A percentile compares a stretch with the other conserved stretches of the same genome.
phyloP scores from a whole-genome alignment of 495 filamentous ascomycete genomes.

The Xylaria longipes region DNA sequence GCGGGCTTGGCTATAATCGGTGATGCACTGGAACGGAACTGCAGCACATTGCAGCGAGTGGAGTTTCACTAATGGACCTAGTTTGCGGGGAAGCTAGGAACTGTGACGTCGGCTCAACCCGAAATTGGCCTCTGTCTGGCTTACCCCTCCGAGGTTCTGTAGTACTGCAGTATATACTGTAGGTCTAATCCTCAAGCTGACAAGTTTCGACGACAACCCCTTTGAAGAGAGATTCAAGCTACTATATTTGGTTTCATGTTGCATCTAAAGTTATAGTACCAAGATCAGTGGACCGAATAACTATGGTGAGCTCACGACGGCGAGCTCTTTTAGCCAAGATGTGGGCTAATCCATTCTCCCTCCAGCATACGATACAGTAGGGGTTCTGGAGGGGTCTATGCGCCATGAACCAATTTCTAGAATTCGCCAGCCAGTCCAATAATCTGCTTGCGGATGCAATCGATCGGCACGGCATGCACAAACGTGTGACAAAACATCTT shows the following conservation, averaged over 20 bases:
- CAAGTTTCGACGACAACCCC: neutral
- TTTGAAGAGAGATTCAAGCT: neutral
- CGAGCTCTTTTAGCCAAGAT: neutral
- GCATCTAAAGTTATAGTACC: neutral
- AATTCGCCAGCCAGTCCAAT: conserved; percentile 4
- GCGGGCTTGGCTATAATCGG: conserved; percentile 1
- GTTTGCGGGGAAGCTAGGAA: conserved; percentile 16
- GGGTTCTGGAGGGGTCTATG: neutral
- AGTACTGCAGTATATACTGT: neutral
- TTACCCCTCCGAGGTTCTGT: neutral
- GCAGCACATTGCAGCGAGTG: conserved; percentile 14
- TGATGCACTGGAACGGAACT: neutral
- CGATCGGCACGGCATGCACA: conserved; percentile 5
- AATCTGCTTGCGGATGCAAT: neutral
- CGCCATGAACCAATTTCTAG: neutral
- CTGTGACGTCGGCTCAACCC: conserved; percentile 16
- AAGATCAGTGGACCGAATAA: neutral
- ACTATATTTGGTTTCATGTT: neutral
- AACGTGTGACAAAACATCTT: conserved; percentile 3
- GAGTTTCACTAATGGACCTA: conserved; percentile 11
- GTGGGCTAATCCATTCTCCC: neutral
- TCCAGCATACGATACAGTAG: too few relatives aligned
- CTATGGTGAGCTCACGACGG: neutral
- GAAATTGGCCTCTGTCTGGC: neutral
- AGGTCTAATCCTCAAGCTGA: neutral